phyloP scores from a whole-genome alignment of 1,284 basidiomycete species.

The Pseudomicrostroma phylloplanum region DNA sequence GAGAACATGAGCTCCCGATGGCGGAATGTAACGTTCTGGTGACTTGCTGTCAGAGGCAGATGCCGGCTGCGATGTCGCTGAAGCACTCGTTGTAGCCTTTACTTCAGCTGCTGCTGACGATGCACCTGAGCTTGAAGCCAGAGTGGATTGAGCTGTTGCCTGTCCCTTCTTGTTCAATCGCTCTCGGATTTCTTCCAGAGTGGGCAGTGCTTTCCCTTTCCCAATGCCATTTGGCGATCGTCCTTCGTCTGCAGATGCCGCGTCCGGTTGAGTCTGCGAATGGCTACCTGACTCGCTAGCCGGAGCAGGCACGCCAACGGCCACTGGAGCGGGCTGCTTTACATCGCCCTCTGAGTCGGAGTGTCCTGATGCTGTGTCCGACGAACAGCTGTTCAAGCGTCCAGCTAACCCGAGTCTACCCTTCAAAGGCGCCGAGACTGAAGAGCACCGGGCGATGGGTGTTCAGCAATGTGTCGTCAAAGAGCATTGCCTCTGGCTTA shows the following conservation, averaged over 20 bases:
- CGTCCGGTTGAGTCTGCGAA: slow-evolving; percentile 3
- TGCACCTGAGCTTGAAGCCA: slow-evolving; percentile 13
- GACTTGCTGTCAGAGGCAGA: slow-evolving; percentile 4
- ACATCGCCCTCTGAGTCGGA: no score
- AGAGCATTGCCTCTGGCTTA: no score
- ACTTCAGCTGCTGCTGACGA: slow-evolving; percentile 13
- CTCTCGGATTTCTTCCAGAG: slow-evolving; percentile 43
- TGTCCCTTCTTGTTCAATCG: slow-evolving; percentile 32
- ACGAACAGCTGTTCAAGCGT: slow-evolving; percentile 18
- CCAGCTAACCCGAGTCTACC: slow-evolving; percentile 24
- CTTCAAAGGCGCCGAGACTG: slow-evolving; percentile 1
- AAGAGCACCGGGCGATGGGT: neutral
- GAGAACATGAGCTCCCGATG: neutral
- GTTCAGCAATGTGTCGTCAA: neutral
- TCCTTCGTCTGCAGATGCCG: neutral
- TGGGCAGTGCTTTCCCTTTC: slow-evolving; percentile 30
- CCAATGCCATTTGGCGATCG: slow-evolving; percentile 17
- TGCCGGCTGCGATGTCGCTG: no score
- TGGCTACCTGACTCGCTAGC: neutral
- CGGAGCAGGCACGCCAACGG: neutral
- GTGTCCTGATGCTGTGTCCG: neutral
- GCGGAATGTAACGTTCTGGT: neutral
- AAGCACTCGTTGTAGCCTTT: neutral
- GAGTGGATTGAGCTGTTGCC: neutral
- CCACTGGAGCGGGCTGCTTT: no score